phyloP scores from a whole-genome alignment of 208 protist species.

The Ichthyophonus hoferi region DNA sequence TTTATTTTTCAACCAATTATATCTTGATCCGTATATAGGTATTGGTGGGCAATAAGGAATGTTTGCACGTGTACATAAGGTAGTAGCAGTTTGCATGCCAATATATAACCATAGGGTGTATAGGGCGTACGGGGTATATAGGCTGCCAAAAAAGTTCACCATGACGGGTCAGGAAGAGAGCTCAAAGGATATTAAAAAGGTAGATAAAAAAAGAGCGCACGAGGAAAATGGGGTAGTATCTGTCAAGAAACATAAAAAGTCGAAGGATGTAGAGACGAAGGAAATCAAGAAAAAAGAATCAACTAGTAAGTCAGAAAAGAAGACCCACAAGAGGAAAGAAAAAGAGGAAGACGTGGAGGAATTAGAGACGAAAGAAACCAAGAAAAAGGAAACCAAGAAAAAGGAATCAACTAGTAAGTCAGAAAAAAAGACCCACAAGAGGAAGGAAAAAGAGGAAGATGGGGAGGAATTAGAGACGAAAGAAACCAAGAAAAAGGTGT shows the following conservation, averaged over 20 bases:
- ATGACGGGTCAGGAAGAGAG: too few species aligned
- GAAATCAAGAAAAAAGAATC: too few species aligned
- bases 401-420: neutral
- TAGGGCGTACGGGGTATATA: too few species aligned
- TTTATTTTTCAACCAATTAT: too few species aligned
- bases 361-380: neutral
- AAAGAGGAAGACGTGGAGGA: neutral
- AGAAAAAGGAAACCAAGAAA: neutral
- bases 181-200: too few species aligned
- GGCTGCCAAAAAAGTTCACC: too few species aligned
- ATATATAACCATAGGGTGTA: too few species aligned
- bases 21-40: too few species aligned
- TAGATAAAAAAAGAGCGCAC: too few species aligned
- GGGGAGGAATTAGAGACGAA: neutral
- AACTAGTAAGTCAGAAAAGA: neutral
- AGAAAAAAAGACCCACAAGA: neutral
- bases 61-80: too few species aligned
- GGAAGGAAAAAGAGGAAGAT: neutral
- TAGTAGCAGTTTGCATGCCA: too few species aligned
- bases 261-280: neutral
- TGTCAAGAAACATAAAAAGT: neutral
- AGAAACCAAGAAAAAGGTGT: neutral
- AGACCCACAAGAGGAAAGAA: neutral
- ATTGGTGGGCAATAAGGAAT: too few species aligned
- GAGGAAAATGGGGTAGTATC: slow-evolving; percentile 1